Evolutionary conservation across 768 basidiomycete genomes (phyloP), one percentile per base, ranked within the genome.

Genomic region (Agaricus subrufescens): DNA sequence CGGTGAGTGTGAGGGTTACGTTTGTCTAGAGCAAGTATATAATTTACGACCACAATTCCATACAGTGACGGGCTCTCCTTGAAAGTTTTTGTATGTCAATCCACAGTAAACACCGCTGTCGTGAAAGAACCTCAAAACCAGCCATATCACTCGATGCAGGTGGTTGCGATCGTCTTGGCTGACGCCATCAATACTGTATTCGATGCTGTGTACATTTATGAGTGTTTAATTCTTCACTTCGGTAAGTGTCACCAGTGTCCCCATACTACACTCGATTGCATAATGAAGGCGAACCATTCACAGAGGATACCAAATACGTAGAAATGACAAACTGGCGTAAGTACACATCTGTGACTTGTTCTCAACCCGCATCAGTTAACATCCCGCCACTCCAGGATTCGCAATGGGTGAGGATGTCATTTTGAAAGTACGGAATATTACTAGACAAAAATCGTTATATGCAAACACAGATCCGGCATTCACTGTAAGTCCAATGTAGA

Each of bases 171-270:
- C 2, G 70, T 82, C 49, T 12, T 78, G 7, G 75, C 74, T 46
- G 81, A 83, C 63, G 79, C 77, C 1, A 59, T 75, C 31, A 81
- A 80, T 58, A 70, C 75, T 2, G 61, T 67, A 11, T 79, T 79
- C 59, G 74, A 78, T 40, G 62, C 75, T 26, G 57, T 70, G 2
- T 77, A 78, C 58, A 53, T 81, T 14, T 83, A 81, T 55, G 64
- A 74, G 9, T 72, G 75, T 9, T 66, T 82, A n/a, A 73, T 82
- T 43, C 62, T 66, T 10, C 67, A 76, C 57, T 82, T 79, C 43
- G 76, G 81, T 79, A 46, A 10, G 69, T 60, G 46, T 8, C 15
- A 3, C 5, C 10, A 8, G 11, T 19, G 11, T 34, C 7, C 7
- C 1, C 3, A n/a, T 15, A 7, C 15, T 9, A n/a, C 4, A 19